Conservation (phyloP, 2,329 filamentous ascomycete genomes). For the Microdochium nivale region DNA sequence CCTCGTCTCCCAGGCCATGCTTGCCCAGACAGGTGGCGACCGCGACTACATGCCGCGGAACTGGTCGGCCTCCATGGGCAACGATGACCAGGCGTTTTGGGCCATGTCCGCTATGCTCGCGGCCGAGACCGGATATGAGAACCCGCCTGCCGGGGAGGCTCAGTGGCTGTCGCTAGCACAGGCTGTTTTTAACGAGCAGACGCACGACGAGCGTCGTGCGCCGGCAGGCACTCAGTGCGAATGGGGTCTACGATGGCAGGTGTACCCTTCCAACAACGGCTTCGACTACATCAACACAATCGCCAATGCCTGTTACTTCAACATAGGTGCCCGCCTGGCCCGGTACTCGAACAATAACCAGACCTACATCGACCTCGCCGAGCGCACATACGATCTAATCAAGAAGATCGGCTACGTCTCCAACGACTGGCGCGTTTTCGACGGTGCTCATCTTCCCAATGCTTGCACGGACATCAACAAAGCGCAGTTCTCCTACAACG, state of each 20-base stretch:
- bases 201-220: conserved; percentile 51
- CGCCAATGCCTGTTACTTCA: conserved; percentile 56
- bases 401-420: conserved; percentile 48
- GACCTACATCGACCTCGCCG: conserved; percentile 56
- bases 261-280: conserved; percentile 63
- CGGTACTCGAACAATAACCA: conserved; percentile 55
- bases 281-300: conserved; percentile 57
- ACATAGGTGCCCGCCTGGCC: conserved; percentile 59
- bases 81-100: conserved; percentile 68
- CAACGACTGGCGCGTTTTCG: conserved; percentile 53
- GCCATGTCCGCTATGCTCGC: conserved; percentile 59
- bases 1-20: conserved; percentile 44
- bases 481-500: conserved; percentile 60
- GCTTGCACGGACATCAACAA: conserved; percentile 50
- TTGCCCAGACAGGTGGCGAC: conserved; percentile 48
- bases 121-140: conserved; percentile 54
- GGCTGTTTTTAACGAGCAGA: conserved; percentile 59
- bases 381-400: conserved; percentile 55
- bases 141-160: conserved; percentile 43
- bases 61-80: conserved; percentile 51
- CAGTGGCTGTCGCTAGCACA: conserved; percentile 60
- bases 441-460: conserved; percentile 52
- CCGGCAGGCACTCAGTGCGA: conserved; percentile 41
- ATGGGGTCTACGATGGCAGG: conserved; percentile 71
- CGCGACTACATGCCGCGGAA: conserved; percentile 52